Evolutionary conservation across 163 green algal genomes (phyloP), one percentile per base, ranked within the genome.

Genomic region (Scenedesmus sp.): DNA sequence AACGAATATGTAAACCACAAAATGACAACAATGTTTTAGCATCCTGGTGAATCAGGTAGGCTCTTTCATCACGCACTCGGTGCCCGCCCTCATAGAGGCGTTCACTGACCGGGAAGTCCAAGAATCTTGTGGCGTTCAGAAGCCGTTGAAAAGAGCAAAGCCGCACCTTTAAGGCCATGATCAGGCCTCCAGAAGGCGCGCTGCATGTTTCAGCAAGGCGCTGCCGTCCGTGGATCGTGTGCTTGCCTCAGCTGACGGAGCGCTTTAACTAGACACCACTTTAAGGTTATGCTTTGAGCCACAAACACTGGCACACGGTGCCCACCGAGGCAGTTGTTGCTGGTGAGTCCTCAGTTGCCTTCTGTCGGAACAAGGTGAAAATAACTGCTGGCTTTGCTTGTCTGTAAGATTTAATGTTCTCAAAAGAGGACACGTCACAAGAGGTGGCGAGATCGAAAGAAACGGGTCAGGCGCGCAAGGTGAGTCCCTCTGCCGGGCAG

Each of bases 191-290:
- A 79, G 0, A 79, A 79, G 70, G 2, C 20, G 23, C 23, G 23
- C 70, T 79, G 70, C 70, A 79, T 79, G 0, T 52, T 79, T 10
- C 18, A 79, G 70, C 23, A 79, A 79, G 70, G 70, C 70, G 70
- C 70, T 79, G 70, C 70, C 70, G 70, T 79, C 70, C 70, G 20
- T 79, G 70, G 70, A 79, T 79, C 70, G 70, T 52, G 70, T 79
- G 23, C 70, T 79, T 79, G 70, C 70, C 70, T 79, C 70, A 0
- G 23, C 23, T 79, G 23, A 1, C 3, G 15, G 0, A 52, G 70
- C 46, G 2, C 70, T 52, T 5, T 15, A 15, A 13, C 6, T 13
- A 46, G 18, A 77, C 20, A 15, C 12, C 12, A 73, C n/a, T 34
- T 2, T 5, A 1, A 74, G 16, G 5, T 79, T 15, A 16, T 0